These are phyloP conservation scores for Pseudogymnoascus pannorum DNA, from an alignment of 2,329 filamentous ascomycete genomes.

Conservation along the genomic window DNA sequence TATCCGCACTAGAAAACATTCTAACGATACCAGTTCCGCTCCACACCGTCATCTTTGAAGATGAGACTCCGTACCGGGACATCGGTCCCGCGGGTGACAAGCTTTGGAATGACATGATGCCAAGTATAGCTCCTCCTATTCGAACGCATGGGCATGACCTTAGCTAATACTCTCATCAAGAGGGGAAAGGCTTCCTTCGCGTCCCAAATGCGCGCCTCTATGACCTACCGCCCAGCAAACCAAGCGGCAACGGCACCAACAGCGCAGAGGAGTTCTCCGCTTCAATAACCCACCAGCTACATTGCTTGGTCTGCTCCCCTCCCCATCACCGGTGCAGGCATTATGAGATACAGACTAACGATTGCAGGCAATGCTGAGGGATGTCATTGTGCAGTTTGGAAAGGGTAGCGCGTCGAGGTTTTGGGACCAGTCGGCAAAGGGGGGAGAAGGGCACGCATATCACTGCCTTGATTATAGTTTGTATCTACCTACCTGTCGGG, in stretches of 20 bases:
- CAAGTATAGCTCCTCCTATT: conserved; percentile 15
- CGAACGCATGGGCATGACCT: not conserved
- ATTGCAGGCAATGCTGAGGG: conserved; percentile 20
- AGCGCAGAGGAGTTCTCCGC: conserved; percentile 24
- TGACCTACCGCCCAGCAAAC: conserved; percentile 24
- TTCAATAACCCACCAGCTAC: conserved; percentile 25
- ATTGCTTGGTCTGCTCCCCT: conserved; percentile 20
- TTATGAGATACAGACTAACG: not conserved
- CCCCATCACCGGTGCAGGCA: not conserved
- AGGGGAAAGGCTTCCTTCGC: conserved; percentile 24
- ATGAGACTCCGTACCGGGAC: conserved; percentile 23
- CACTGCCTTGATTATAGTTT: conserved; percentile 28
- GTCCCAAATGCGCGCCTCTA: conserved; percentile 23
- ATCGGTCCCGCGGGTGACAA: conserved; percentile 18
- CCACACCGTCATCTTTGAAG: conserved; percentile 22
- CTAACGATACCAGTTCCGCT: not conserved
- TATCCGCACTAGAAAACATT: too few relatives aligned
- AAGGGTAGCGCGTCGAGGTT: conserved; percentile 21
- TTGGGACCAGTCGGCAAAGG: conserved; percentile 13
- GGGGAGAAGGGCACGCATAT: conserved; percentile 26
- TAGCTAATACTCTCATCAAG: conserved; percentile 15
- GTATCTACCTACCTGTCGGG: not conserved
- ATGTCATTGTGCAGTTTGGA: conserved; percentile 27
- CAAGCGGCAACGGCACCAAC: conserved; percentile 19
- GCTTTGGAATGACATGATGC: conserved; percentile 26